Percentiles rank a stretch among this genome's conserved stretches.
phyloP scores from a whole-genome alignment of 768 basidiomycete genomes.

The Strobilomyces dryophilus region DNA sequence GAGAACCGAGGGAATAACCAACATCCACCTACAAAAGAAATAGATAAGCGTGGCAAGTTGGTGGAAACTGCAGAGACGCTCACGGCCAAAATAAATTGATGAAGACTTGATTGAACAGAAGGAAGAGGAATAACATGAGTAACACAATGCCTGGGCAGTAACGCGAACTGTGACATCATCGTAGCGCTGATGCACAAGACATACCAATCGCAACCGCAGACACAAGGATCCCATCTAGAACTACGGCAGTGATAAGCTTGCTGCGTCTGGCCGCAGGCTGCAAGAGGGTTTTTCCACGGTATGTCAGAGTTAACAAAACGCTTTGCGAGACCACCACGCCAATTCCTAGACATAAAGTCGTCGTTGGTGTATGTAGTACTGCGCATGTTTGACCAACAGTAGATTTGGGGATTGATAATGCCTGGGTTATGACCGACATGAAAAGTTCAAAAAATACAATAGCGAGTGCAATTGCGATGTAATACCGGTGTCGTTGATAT shows the following conservation, averaged over 20 bases:
- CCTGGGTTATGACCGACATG: background rate
- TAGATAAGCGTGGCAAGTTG: background rate
- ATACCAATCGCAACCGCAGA: conserved; percentile 6
- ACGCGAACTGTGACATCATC: background rate
- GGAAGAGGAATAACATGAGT: background rate
- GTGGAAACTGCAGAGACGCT: background rate
- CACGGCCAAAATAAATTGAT: conserved; percentile 19
- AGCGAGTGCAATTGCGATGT: background rate
- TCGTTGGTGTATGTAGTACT: background rate
- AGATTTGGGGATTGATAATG: background rate
- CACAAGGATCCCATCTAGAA: conserved; percentile 16
- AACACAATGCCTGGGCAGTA: conserved; percentile 2
- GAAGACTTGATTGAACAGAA: background rate
- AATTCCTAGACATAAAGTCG: background rate
- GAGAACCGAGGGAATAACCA: conserved; percentile 7
- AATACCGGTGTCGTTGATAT: conserved; percentile 3
- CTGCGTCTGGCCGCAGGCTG: conserved; percentile 10
- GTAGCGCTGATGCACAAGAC: background rate
- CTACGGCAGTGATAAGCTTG: conserved; percentile 8
- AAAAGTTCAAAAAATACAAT: conserved; percentile 6
- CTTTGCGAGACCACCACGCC: conserved; percentile 9
- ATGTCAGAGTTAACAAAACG: conserved; percentile 14
- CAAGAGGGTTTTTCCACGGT: conserved; percentile 10
- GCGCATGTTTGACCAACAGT: conserved; percentile 11
- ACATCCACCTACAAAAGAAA: conserved; percentile 11